phyloP scores from a whole-genome alignment of 2,329 filamentous ascomycete genomes.

The Phialemoniopsis sp. region DNA sequence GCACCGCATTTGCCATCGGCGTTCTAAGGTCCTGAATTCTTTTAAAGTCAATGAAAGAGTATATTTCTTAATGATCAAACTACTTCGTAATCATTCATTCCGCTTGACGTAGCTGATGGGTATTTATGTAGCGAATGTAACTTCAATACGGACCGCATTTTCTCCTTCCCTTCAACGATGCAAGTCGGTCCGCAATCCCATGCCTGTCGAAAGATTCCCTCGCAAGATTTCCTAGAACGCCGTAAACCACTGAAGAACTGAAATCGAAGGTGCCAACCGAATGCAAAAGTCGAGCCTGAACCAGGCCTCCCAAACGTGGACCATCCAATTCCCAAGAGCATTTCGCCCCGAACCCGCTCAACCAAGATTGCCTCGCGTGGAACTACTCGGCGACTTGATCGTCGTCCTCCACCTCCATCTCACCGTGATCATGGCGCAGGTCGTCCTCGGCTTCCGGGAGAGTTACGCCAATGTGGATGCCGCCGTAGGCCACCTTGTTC shows the following conservation, averaged over 20 bases:
- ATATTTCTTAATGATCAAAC: neutral
- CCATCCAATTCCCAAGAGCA: neutral
- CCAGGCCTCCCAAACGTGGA: neutral
- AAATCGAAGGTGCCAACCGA: neutral
- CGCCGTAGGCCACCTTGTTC: constrained; percentile 36
- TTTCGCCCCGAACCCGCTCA: neutral
- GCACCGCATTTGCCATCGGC: constrained; percentile 3
- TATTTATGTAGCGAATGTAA: neutral
- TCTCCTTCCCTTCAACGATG: neutral
- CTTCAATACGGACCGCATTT: neutral
- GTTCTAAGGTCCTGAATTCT: neutral
- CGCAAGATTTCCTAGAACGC: neutral
- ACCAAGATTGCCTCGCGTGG: neutral
- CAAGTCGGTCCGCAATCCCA: too few species aligned
- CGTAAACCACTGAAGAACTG: neutral
- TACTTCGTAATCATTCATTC: neutral
- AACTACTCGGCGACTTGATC: neutral
- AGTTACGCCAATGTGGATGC: constrained; percentile 38
- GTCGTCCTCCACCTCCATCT: neutral
- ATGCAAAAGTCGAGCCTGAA: neutral
- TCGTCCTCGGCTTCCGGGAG: neutral
- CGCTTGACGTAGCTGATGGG: neutral
- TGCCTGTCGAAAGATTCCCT: too few species aligned
- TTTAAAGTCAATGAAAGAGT: neutral
- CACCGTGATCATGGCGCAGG: neutral